Evolutionary conservation across 75 land plant species (phyloP).

Genomic region (Ceratopteris richardii): DNA sequence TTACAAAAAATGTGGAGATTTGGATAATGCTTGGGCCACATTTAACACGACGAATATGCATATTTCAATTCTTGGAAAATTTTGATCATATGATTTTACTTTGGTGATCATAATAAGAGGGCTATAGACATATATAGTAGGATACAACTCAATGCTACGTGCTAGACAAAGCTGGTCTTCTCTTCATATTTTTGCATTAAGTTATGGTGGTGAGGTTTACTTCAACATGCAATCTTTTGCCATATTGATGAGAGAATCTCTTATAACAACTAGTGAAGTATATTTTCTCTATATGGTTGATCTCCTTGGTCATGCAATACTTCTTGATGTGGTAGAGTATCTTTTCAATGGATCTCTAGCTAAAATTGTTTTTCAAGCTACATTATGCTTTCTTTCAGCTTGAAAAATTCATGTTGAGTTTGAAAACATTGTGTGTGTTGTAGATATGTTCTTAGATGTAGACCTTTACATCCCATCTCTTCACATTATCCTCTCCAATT

Average conservation of each 20-base stretch:
- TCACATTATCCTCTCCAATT: slow-evolving; percentile 33
- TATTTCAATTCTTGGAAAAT: slow-evolving; percentile 62
- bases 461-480: slow-evolving; percentile 50
- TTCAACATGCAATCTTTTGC: slow-evolving; percentile 38
- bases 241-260: slow-evolving; percentile 29
- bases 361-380: slow-evolving; percentile 35
- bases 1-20: slow-evolving; percentile 61
- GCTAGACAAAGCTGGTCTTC: slow-evolving; percentile 52
- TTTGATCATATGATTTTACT: slow-evolving; percentile 55
- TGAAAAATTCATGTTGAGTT: slow-evolving; percentile 53
- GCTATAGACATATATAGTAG: slow-evolving; percentile 33
- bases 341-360: slow-evolving; percentile 42
- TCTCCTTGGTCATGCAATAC: slow-evolving; percentile 63
- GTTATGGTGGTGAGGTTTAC: slow-evolving; percentile 59
- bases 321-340: slow-evolving; percentile 36
- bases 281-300: slow-evolving; percentile 73
- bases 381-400: slow-evolving; percentile 55
- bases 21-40: slow-evolving; percentile 30
- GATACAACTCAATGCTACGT: slow-evolving; percentile 33
- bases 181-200: slow-evolving; percentile 57
- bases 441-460: slow-evolving; percentile 37
- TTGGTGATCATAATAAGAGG: slow-evolving; percentile 43
- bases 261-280: slow-evolving; percentile 31
- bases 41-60: slow-evolving; percentile 36
- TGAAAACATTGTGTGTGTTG: slow-evolving; percentile 37